Percentiles rank a stretch among this genome's conserved stretches.
Conservation (phyloP, 805 yeast species). For the Komagataella phaffii region DNA sequence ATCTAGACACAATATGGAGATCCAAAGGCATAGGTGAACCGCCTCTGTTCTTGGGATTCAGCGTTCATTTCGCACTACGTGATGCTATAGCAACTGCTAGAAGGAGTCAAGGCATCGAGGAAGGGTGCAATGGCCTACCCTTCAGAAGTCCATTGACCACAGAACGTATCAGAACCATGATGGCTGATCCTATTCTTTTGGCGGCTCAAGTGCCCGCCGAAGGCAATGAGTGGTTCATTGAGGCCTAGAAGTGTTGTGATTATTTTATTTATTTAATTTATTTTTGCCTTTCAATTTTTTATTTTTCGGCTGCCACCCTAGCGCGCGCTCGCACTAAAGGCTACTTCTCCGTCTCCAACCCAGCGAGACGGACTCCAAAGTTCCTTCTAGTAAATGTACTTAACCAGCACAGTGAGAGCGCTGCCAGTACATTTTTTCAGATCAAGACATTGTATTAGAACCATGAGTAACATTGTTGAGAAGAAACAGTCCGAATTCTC, state of each 20-base stretch:
- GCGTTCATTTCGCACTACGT: slow-evolving; percentile 28
- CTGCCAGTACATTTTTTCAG: not conserved
- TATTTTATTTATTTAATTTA: too few species aligned
- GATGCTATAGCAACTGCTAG: slow-evolving; percentile 26
- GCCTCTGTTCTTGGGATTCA: slow-evolving; percentile 30
- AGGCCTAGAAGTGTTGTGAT: not conserved
- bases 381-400: not conserved
- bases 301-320: not conserved
- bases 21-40: slow-evolving; percentile 39
- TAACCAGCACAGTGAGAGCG: not conserved
- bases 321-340: not conserved
- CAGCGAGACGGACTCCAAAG: not conserved
- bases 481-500: not conserved
- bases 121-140: slow-evolving; percentile 11
- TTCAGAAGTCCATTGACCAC: slow-evolving; percentile 27
- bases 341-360: not conserved
- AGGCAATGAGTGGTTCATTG: not conserved
- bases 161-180: slow-evolving; percentile 22
- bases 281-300: too few species aligned
- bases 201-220: not conserved
- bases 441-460: not conserved
- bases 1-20: slow-evolving; percentile 27
- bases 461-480: not conserved
- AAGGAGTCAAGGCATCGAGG: slow-evolving; percentile 14
- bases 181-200: not conserved